Evolutionary conservation across 768 basidiomycete species (phyloP).

Genomic region (Lentinula raphanica): DNA sequence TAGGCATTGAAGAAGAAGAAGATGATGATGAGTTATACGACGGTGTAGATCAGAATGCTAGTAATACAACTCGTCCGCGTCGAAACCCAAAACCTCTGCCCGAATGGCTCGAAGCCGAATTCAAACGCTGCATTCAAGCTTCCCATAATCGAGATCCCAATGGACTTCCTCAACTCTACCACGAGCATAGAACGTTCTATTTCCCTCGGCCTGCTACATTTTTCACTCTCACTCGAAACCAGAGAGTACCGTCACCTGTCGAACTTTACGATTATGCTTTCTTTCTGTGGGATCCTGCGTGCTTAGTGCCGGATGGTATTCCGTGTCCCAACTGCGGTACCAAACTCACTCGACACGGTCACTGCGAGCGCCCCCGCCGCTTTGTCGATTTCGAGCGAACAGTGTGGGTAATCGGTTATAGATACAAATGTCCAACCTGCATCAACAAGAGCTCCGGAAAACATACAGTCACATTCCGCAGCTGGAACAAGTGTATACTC

Average conservation of each 20-base stretch:
- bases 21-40: neutral
- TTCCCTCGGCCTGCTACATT: neutral
- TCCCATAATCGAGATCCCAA: neutral
- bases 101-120: neutral
- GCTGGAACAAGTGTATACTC: conserved; percentile 22
- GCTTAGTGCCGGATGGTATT: neutral
- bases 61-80: neutral
- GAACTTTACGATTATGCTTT: neutral
- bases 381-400: conserved; percentile 13
- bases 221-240: neutral
- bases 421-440: conserved; percentile 18
- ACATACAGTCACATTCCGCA: conserved; percentile 17
- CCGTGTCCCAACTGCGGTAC: neutral
- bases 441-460: neutral
- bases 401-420: conserved; percentile 21
- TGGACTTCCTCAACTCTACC: neutral
- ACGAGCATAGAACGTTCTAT: neutral
- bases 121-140: neutral
- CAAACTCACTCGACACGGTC: neutral
- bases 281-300: neutral
- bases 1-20: neutral
- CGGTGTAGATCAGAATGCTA: neutral
- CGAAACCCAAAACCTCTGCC: neutral
- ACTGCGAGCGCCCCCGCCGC: neutral
- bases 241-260: neutral